These are phyloP conservation scores for Talaromyces sp. DNA, from an alignment of 2,329 filamentous ascomycete genomes.

Conservation along the genomic window DNA sequence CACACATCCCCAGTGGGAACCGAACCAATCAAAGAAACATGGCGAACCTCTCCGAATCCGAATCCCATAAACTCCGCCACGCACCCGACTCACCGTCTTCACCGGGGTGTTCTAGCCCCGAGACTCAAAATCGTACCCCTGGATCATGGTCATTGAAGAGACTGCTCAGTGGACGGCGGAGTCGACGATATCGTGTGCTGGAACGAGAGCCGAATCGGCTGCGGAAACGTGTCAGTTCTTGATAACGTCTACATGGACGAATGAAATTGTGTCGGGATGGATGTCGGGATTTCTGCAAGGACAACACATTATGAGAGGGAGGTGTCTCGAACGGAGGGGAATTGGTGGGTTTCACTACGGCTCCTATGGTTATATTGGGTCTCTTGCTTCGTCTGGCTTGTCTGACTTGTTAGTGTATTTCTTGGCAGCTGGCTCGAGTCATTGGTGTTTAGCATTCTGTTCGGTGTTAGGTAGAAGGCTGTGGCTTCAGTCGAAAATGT, in stretches of 20 bases:
- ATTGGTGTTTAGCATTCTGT: background rate
- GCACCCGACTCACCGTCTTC: background rate
- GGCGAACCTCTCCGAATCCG: conserved; percentile 5
- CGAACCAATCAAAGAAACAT: conserved; percentile 18
- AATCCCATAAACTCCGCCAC: conserved; percentile 4
- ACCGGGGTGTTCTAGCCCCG: conserved; percentile 1
- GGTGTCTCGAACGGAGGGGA: too few species aligned
- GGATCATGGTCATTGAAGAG: conserved; percentile 25
- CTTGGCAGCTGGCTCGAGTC: too few species aligned
- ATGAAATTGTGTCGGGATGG: background rate
- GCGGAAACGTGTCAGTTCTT: conserved; percentile 24
- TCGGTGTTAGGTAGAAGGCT: background rate
- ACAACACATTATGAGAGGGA: too few species aligned
- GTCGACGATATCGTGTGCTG: conserved; percentile 23
- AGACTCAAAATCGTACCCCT: background rate
- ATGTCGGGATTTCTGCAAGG: background rate
- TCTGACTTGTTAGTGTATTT: background rate
- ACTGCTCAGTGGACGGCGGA: conserved; percentile 24
- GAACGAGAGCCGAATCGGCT: conserved; percentile 29
- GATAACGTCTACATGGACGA: conserved; percentile 5
- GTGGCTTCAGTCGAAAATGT: too few species aligned
- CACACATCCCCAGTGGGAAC: background rate
- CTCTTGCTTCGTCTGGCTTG: background rate
- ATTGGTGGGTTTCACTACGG: too few species aligned
- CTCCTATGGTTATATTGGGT: too few species aligned